Base-by-base conservation (phyloP, 1,284 basidiomycete genomes). In the Vanrija sp. region DNA sequence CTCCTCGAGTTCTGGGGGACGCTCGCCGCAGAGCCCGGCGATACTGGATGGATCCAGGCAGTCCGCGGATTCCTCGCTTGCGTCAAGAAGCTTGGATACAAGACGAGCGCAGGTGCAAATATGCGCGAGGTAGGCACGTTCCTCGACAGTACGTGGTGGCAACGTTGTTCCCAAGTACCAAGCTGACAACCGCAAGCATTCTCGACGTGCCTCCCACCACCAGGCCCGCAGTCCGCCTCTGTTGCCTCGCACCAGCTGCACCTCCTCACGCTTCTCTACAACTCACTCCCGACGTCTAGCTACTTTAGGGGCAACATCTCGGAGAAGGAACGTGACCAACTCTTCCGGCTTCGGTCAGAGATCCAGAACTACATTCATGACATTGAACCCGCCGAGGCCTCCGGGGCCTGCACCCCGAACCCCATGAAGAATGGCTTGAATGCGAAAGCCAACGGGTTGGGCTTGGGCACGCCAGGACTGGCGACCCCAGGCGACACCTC, bases 261-360 rank as follows among this genome's bases (percentile, higher is more conserved):
- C 58, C 58, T 77, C 42, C 60, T 76, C 25, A 54, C 67, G n/a
- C 53, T 74, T 5, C 62, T 77, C 8, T 68, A 72, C 55, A 63
- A 65, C 50, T 58, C 60, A 1, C 62, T 77, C 7, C 70, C 72
- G 2, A 52, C 57, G 14, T 66, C 63, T 3, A 46, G 60, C 5
- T 59, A 71, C 62, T 77, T 75, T 56, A 15, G 23, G 10, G 14
- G 39, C 34, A 66, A 66, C 6, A 65, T 68, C 6, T 48, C 68
- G 19, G 67, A 69, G 10, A 74, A 74, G 54, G 75, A 76, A 57
- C 43, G 62, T 28, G 74, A 77, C 49, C 65, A 71, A 19, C 65
- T 70, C 38, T 65, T 68, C 58, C 65, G 69, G 18, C 62, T 77
- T 16, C 67, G 70, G n/a, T 63, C 67, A n/a, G 75, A 76, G 58